These are phyloP conservation scores for Camelina hispida DNA, from an alignment of 345 rosid genomes.

Conservation along the genomic window DNA sequence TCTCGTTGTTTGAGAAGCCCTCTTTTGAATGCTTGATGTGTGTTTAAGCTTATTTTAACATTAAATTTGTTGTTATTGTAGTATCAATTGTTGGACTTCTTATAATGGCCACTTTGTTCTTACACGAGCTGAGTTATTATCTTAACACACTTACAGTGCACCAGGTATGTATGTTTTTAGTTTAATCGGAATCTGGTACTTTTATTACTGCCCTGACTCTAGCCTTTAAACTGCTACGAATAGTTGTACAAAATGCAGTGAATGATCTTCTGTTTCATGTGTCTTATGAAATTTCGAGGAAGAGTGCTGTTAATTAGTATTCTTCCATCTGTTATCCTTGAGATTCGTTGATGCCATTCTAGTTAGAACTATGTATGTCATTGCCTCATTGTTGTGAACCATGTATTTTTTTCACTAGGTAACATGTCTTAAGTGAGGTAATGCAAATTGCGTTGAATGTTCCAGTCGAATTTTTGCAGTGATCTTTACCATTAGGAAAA, in stretches of 20 bases:
- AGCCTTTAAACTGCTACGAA: neutral
- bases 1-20: neutral
- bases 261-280: slow-evolving; percentile 7
- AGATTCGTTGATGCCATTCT: neutral
- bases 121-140: slow-evolving; percentile 90
- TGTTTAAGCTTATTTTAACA: slow-evolving; percentile 6
- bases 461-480: neutral
- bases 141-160: slow-evolving; percentile 79
- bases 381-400: neutral
- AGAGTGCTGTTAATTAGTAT: slow-evolving; percentile 9
- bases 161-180: slow-evolving; percentile 70
- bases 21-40: neutral
- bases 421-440: neutral
- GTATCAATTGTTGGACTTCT: slow-evolving; percentile 85
- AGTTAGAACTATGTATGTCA: neutral
- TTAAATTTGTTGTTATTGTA: slow-evolving; percentile 42
- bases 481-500: neutral
- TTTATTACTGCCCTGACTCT: neutral
- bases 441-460: neutral
- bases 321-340: neutral
- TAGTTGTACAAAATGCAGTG: neutral
- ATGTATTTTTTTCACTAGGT: slow-evolving; percentile 5
- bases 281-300: neutral
- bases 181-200: neutral
- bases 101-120: slow-evolving; percentile 85